phyloP scores from a whole-genome alignment of 2,329 filamentous ascomycete species.

The Colletotrichum musae region DNA sequence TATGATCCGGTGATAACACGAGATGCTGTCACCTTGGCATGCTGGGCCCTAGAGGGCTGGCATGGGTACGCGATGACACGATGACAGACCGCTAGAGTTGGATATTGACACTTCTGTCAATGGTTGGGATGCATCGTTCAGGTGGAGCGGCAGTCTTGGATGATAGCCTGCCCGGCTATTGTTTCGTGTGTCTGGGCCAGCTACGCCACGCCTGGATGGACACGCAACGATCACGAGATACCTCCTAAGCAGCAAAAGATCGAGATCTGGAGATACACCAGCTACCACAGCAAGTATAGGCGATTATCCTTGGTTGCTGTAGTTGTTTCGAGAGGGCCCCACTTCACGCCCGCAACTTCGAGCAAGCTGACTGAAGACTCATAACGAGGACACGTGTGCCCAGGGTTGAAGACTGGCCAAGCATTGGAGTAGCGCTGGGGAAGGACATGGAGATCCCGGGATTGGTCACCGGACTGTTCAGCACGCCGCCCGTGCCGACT shows the following conservation, averaged over 20 bases:
- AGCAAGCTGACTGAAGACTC: conserved; percentile 20
- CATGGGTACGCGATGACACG: conserved; percentile 18
- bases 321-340: conserved; percentile 28
- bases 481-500: conserved; percentile 17
- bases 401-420: conserved; percentile 18
- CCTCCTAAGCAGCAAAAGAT: conserved; percentile 15
- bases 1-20: conserved; percentile 11
- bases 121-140: conserved; percentile 20
- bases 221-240: conserved; percentile 24
- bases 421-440: conserved; percentile 17
- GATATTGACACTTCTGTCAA: conserved; percentile 8
- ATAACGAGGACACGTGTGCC: conserved; percentile 14
- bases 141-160: conserved; percentile 1
- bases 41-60: not conserved
- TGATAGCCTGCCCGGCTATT: conserved; percentile 19
- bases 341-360: not conserved
- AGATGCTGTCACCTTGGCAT: conserved; percentile 6
- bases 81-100: conserved; percentile 24
- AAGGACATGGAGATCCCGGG: conserved; percentile 24
- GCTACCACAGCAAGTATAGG: conserved; percentile 13
- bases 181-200: conserved; percentile 33
- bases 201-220: conserved; percentile 17
- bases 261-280: conserved; percentile 17
- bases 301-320: conserved; percentile 2
- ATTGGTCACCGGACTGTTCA: conserved; percentile 12